Percentiles rank a stretch among this genome's conserved stretches.
Evolutionary conservation across 73 alveolate genomes (phyloP).

Genomic region (Paramecium caudatum): DNA sequence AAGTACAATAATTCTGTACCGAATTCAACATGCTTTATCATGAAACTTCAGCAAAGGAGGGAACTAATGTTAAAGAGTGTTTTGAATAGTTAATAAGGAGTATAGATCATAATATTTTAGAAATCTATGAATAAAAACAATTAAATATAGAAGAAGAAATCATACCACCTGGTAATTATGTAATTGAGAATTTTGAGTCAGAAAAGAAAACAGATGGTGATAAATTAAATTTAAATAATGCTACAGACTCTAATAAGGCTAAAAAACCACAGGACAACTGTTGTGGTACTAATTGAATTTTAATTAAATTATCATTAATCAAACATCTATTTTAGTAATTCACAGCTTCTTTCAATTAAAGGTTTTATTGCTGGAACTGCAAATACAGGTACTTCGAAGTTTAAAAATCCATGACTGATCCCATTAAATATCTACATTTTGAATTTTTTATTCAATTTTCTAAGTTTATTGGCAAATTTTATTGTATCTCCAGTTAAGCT

Average conservation of each 20-base stretch:
- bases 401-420: conserved; percentile 69
- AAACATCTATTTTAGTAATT: not conserved
- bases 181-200: not conserved
- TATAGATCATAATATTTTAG: not conserved
- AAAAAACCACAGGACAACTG: not conserved
- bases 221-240: too few relatives aligned
- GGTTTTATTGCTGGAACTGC: conserved; percentile 64
- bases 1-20: conserved; percentile 12
- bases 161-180: too few relatives aligned
- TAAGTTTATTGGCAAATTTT: conserved; percentile 54
- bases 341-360: not conserved
- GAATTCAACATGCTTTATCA: conserved; percentile 53
- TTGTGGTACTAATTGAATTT: not conserved
- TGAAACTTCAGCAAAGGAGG: conserved; percentile 76
- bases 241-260: too few relatives aligned
- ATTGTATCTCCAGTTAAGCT: conserved; percentile 65
- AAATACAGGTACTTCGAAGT: conserved; percentile 68
- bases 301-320: not conserved
- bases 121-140: not conserved
- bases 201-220: not conserved
- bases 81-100: conserved; percentile 57
- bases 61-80: conserved; percentile 72
- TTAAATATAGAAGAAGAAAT: not conserved
- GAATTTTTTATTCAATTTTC: conserved; percentile 9
- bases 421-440: conserved; percentile 63